Evolutionary conservation across 1,284 basidiomycete genomes (phyloP), one percentile per base, ranked within the genome.

Genomic region (Ganoderma resinaceum): DNA sequence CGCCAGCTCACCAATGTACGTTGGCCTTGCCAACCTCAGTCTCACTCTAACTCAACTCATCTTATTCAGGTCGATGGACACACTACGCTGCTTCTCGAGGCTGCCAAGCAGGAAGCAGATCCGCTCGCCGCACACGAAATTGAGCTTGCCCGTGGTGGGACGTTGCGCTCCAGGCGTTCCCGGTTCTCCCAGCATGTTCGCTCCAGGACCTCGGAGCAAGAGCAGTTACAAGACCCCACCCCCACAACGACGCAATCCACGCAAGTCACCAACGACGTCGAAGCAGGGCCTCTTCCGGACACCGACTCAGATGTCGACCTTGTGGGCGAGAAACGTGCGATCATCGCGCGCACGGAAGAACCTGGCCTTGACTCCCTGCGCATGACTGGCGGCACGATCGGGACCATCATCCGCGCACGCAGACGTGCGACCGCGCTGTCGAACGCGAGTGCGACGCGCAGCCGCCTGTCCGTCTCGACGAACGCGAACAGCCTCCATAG

Each of bases 1-100:
- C 78, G 82, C 16, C 78, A 81, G 55, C 80, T 89, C 14, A 61
- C 73, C 11, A 77, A 78, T 68, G 76, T 77, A 66, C 35, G 75
- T 65, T 14, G 18, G 14, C 16, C 46, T 6, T 11, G 20, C n/a
- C 26, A 31, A 8, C 26, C 46, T 26, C n/a, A 43, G 35, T 8
- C 20, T 46, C 1, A 46, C 43, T n/a, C 7, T 42, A 31, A 33
- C 35, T 53, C 29, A 23, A 3, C 52, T 43, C 31, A 29, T 14
- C 9, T 2, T 16, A 7, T 12, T 0, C 33, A 78, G 77, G 76
- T 78, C 29, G 77, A 78, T 61, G 74, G 74, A 31, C 75, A 72
- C 11, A 78, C 77, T 3, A 76, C 76, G 0, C 67, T 78, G 6
- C 73, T 77, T 5, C 69, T 78, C 8, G 76, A 78, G 68, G 77